These are phyloP conservation scores for Yarrowia yakushimensis DNA, from an alignment of 805 yeast genomes.

Conservation along the genomic window DNA sequence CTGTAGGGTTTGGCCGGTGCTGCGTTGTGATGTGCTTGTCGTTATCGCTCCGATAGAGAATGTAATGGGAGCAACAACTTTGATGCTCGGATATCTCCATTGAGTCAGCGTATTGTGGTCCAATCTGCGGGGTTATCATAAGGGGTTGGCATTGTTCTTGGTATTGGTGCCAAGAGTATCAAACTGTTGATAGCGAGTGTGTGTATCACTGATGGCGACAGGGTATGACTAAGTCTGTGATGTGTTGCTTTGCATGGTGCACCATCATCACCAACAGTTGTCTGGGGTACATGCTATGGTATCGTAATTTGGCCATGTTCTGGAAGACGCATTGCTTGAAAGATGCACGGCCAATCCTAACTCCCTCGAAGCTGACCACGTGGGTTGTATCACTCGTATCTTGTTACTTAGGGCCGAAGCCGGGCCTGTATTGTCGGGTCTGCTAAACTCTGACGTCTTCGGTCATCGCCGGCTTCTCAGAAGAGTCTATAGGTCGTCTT, in stretches of 20 bases:
- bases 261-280: neutral
- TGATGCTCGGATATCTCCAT: neutral
- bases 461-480: conserved; percentile 11
- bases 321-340: neutral
- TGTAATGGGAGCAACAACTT: neutral
- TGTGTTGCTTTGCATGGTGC: no score
- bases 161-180: neutral
- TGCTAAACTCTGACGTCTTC: conserved; percentile 1
- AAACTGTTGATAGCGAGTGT: neutral
- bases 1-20: neutral
- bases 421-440: neutral
- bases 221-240: no score
- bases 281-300: no score
- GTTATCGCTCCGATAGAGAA: neutral
- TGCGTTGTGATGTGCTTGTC: neutral
- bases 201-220: neutral
- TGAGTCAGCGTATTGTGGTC: neutral
- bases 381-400: neutral
- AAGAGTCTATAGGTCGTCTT: neutral
- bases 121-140: no score
- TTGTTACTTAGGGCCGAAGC: neutral
- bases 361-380: neutral
- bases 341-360: neutral
- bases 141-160: neutral
- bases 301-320: neutral